Evolutionary conservation across 1,284 basidiomycete species (phyloP).

Genomic region (Vanrija sp.): DNA sequence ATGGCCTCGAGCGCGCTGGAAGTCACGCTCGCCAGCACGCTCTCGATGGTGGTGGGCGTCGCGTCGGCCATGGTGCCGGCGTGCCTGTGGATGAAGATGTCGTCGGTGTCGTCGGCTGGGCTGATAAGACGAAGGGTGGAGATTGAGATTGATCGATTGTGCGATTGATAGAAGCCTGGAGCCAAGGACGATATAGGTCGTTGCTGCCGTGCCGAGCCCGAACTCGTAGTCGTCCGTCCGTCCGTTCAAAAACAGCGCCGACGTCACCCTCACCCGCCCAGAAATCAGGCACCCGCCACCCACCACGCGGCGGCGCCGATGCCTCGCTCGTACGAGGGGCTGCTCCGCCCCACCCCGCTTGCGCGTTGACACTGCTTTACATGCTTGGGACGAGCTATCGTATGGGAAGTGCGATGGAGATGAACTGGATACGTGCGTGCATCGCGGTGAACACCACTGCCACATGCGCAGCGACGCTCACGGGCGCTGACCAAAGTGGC

Average conservation of each 20-base stretch:
- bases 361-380: background rate
- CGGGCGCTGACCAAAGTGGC: conserved; percentile 22
- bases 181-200: too few species aligned
- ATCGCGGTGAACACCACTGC: too few species aligned
- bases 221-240: too few species aligned
- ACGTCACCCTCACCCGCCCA: too few species aligned
- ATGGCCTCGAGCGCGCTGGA: conserved; percentile 11
- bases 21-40: conserved; percentile 3
- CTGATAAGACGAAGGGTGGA: too few species aligned
- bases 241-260: too few species aligned
- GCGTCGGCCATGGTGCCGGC: background rate
- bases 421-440: conserved; percentile 7
- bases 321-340: background rate
- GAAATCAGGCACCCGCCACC: background rate
- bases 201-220: too few species aligned
- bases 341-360: background rate
- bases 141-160: too few species aligned
- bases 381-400: background rate
- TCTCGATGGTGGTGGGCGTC: background rate
- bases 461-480: too few species aligned
- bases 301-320: background rate
- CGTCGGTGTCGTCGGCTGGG: too few species aligned
- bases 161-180: too few species aligned
- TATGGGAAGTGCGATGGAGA: background rate
- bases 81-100: background rate